phyloP scores from a whole-genome alignment of 495 filamentous ascomycete genomes.

The Ascodesmis nigricans region DNA sequence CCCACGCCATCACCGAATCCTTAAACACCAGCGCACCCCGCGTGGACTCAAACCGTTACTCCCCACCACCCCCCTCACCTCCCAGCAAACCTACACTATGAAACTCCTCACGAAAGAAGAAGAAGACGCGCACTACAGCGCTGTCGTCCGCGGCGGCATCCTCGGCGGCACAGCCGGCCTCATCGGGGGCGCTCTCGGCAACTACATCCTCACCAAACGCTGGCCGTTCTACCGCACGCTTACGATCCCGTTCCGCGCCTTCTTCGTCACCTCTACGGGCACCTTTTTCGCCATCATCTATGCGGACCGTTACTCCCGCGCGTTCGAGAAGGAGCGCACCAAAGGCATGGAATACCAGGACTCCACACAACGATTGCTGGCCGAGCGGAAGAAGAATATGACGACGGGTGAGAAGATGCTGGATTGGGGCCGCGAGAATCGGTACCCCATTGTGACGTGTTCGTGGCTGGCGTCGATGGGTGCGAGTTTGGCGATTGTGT shows the following conservation, averaged over 20 bases:
- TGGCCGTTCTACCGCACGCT: constrained; percentile 46
- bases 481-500: constrained; percentile 50
- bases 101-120: constrained; percentile 91
- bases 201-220: constrained; percentile 6
- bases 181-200: constrained; percentile 23
- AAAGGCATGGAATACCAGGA: constrained; percentile 43
- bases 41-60: no score
- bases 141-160: constrained; percentile 57
- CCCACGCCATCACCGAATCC: no score
- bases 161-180: constrained; percentile 42
- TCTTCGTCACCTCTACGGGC: constrained; percentile 60
- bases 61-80: no score
- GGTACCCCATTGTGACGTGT: constrained; percentile 70
- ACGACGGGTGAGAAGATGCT: constrained; percentile 32
- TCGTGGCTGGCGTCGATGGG: constrained; percentile 74
- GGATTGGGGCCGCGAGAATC: constrained; percentile 49
- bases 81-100: no score
- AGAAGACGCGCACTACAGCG: constrained; percentile 40
- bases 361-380: constrained; percentile 28
- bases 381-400: constrained; percentile 29
- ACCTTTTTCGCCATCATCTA: constrained; percentile 72
- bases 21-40: no score
- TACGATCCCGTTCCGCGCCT: constrained; percentile 70
- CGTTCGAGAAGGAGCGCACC: constrained; percentile 48
- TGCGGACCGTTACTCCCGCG: constrained; percentile 58